These are phyloP conservation scores for Phylloporus sp. DNA, from an alignment of 1,284 basidiomycete genomes.

Conservation along the genomic window DNA sequence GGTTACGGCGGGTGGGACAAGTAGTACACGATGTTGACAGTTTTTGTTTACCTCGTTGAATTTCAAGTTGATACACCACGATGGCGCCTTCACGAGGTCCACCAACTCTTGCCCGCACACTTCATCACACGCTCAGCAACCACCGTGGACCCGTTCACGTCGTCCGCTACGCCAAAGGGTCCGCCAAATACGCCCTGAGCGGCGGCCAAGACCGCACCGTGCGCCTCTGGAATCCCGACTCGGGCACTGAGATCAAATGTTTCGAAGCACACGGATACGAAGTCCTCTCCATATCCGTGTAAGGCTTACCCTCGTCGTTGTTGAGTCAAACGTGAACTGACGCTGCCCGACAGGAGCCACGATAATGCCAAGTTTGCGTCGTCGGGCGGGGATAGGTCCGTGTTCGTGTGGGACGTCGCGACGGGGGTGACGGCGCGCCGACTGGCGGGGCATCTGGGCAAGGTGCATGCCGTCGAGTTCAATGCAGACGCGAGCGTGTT, in stretches of 20 bases:
- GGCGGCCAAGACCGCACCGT: conserved; percentile 92
- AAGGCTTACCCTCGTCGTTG: neutral
- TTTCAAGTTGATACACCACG: neutral
- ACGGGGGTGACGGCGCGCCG: conserved; percentile 82
- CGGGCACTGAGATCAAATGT: conserved; percentile 86
- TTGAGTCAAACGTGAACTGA: neutral
- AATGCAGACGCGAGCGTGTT: conserved; percentile 85
- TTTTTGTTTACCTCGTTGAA: too few relatives aligned
- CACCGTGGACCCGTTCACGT: conserved; percentile 88
- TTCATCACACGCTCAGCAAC: conserved; percentile 60
- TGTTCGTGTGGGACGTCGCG: conserved; percentile 96
- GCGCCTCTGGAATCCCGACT: conserved; percentile 87
- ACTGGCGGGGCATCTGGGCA: conserved; percentile 87
- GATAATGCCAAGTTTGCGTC: conserved; percentile 96
- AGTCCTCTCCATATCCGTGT: conserved; percentile 90
- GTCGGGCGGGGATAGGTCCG: conserved; percentile 90
- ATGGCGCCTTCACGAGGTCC: conserved; percentile 74
- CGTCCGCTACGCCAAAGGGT: conserved; percentile 83
- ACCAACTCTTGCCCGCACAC: conserved; percentile 56
- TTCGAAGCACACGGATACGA: conserved; percentile 95
- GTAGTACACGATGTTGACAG: too few relatives aligned
- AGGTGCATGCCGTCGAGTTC: conserved; percentile 91
- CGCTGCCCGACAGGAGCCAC: conserved; percentile 60
- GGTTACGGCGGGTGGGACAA: too few relatives aligned
- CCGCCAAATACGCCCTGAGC: conserved; percentile 86